Base-by-base conservation (phyloP, 805 yeast species). In the Zygosaccharomyces kombuchaensis region DNA sequence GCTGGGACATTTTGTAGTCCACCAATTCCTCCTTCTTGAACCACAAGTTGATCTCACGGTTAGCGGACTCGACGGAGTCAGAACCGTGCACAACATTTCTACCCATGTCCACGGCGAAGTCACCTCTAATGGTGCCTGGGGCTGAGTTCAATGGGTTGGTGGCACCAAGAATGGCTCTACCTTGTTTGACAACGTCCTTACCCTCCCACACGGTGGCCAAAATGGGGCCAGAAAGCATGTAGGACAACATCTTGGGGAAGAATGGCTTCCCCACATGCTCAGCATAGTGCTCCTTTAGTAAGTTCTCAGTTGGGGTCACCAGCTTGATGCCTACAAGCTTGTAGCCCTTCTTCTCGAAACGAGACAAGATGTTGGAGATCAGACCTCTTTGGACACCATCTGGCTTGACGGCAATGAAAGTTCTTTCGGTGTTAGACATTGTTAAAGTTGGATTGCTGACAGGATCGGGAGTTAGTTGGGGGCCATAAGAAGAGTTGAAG, bases 191-290 rank as follows among this genome's bases (percentile, higher is more conserved):
- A 71, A 82, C 99, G 68, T 93, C 97, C 80, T 90, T 93, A 75
- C 99, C 99, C 77, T 93, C 98, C 99, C 99, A 93, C 64, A 90
- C 97, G 71, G 96, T 93, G 64, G 99, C 99, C 65, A 91, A 82
- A 62, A 93, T 85, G 70, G 99, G 99, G 64, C 99, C 99, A 59
- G 96, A 88, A 70, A 80, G 77, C 99, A 93, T 95, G 87, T 90
- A 90, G 57, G 88, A 78, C 69, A 87, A 80, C 74, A 93, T 81
- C 56, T 95, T 87, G 70, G 98, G 96, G 91, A 90, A 93, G 81
- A 93, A 93, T 66, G 98, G 95, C 81, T 93, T 93, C 67, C 80
- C 74, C 71, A 85, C 90, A 73, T 93, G 85, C 77, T 93, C 99
- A 55, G 82, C 84, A 80, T 95, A 93, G 78, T 93, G 99, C 67